Evolutionary conservation across 768 basidiomycete species (phyloP).

Genomic region (Panellus pusillus): DNA sequence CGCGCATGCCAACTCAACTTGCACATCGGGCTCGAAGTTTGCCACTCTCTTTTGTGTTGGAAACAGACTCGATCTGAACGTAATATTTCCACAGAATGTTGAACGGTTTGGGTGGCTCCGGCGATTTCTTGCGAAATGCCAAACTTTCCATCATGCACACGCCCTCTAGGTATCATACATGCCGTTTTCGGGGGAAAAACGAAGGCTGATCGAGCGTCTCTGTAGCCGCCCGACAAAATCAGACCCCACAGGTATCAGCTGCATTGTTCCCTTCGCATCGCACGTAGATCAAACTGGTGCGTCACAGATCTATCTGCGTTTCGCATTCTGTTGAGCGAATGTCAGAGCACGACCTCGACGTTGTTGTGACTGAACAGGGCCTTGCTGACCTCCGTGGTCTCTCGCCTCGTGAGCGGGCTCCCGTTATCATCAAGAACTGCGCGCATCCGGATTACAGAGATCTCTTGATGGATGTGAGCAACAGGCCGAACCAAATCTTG

Average conservation of each 20-base stretch:
- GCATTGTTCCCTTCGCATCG: constrained; percentile 48
- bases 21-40: constrained; percentile 43
- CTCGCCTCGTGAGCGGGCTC: constrained; percentile 46
- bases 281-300: constrained; percentile 50
- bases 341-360: constrained; percentile 47
- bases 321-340: neutral
- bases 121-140: constrained; percentile 49
- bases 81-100: constrained; percentile 35
- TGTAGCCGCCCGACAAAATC: constrained; percentile 44
- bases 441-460: constrained; percentile 49
- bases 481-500: neutral
- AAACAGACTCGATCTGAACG: neutral
- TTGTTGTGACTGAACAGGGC: constrained; percentile 51
- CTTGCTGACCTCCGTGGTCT: constrained; percentile 48
- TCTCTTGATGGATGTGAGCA: constrained; percentile 35
- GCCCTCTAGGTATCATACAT: constrained; percentile 34
- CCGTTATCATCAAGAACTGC: constrained; percentile 47
- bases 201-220: no score
- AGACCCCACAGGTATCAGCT: constrained; percentile 50
- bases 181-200: no score
- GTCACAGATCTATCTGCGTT: constrained; percentile 9
- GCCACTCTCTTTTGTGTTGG: neutral
- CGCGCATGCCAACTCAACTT: constrained; percentile 52
- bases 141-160: constrained; percentile 55
- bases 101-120: constrained; percentile 50